phyloP scores from a whole-genome alignment of 2,329 filamentous ascomycete genomes.

The Coniochaeta ligniaria region DNA sequence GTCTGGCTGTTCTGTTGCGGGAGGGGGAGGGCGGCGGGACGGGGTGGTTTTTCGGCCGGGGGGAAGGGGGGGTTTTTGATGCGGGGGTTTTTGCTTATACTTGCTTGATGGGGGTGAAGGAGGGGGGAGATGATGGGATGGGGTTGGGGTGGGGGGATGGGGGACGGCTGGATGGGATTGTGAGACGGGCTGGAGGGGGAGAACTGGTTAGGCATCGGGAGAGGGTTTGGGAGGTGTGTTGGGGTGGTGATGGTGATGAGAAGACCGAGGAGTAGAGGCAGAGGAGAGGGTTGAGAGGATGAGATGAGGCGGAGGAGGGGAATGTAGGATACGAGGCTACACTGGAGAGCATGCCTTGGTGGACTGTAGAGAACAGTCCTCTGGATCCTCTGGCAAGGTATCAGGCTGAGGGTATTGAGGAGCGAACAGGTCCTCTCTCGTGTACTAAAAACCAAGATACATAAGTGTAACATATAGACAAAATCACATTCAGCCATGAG shows the following conservation, averaged over 20 bases:
- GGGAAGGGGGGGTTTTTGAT: constrained; percentile 68
- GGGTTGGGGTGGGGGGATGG: constrained; percentile 55
- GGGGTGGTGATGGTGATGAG: constrained; percentile 8
- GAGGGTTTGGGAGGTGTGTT: constrained; percentile 22
- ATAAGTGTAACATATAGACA: neutral
- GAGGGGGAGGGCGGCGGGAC: constrained; percentile 9
- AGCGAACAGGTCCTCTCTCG: neutral
- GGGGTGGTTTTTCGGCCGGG: constrained; percentile 42
- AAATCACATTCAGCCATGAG: neutral
- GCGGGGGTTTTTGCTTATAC: constrained; percentile 88
- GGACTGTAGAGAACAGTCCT: no score
- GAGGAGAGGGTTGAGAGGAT: neutral
- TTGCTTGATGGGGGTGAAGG: constrained; percentile 55
- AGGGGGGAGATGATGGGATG: constrained; percentile 2
- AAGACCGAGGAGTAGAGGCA: neutral
- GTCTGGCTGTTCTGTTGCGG: constrained; percentile 34
- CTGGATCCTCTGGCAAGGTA: neutral
- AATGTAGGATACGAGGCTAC: no score
- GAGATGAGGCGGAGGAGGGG: no score
- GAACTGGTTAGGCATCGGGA: constrained; percentile 21
- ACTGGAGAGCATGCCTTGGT: no score
- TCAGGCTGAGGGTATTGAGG: neutral
- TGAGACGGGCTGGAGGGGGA: constrained; percentile 9
- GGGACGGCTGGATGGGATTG: constrained; percentile 8
- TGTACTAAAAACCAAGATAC: neutral